phyloP scores from a whole-genome alignment of 2,329 filamentous ascomycete genomes.

The Niveomyces coronatus region DNA sequence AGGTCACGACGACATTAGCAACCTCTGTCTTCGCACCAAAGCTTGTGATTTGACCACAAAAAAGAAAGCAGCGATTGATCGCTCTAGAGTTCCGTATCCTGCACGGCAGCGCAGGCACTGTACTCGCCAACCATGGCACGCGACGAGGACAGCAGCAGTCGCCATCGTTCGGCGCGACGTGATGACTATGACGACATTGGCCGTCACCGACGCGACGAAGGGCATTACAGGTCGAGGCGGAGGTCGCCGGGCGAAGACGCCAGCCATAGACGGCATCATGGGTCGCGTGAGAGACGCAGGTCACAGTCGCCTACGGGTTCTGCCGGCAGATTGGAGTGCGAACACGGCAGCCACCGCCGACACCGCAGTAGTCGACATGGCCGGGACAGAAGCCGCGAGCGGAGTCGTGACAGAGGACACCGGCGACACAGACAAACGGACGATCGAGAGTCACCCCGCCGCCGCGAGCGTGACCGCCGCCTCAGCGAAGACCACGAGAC shows the following conservation, averaged over 20 bases:
- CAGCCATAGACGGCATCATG: conserved; percentile 3
- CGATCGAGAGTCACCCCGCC: not conserved
- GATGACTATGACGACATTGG: conserved; percentile 1
- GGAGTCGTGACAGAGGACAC: conserved; percentile 7
- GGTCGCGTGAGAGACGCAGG: conserved; percentile 8
- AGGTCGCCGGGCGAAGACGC: conserved; percentile 9
- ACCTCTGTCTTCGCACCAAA: too few relatives aligned
- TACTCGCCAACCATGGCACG: conserved; percentile 3
- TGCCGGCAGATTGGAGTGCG: conserved; percentile 7
- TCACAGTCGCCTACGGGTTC: conserved; percentile 9
- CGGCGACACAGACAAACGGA: conserved; percentile 6
- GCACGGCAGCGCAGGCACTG: too few relatives aligned
- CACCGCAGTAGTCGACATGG: conserved; percentile 16
- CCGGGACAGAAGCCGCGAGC: conserved; percentile 16
- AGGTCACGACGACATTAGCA: too few relatives aligned
- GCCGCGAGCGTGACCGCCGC: conserved; percentile 2
- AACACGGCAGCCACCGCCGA: conserved; percentile 12
- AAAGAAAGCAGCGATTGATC: too few relatives aligned
- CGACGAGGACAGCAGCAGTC: conserved; percentile 3
- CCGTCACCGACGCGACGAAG: not conserved
- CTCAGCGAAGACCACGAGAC: conserved; percentile 12
- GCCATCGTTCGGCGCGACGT: conserved; percentile 3
- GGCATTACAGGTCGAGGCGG: conserved; percentile 4
- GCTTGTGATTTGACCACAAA: too few relatives aligned
- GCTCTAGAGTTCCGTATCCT: too few relatives aligned